Percentiles rank a stretch among this genome's conserved stretches.
Evolutionary conservation across 768 basidiomycete genomes (phyloP).

Genomic region (Mycena belliarum): DNA sequence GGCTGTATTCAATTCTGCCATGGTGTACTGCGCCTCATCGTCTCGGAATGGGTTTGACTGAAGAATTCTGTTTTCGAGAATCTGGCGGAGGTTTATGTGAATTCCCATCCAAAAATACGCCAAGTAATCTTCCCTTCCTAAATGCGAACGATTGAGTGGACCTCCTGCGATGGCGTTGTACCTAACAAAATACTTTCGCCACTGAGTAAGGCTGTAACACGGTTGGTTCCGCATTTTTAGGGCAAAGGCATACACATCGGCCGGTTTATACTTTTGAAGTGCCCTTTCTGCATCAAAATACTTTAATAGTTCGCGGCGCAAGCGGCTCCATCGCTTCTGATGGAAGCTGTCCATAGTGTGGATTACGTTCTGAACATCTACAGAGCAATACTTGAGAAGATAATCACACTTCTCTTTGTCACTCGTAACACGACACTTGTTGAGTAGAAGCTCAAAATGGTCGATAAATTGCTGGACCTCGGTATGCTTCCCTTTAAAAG

Average conservation of each 20-base stretch:
- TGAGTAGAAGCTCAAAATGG: not conserved
- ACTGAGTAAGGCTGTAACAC: not conserved
- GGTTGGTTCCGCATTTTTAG: not conserved
- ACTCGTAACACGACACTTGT: not conserved
- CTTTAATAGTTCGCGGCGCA: not conserved
- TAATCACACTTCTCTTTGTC: not conserved
- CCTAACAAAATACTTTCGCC: not conserved
- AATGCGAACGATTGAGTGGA: not conserved
- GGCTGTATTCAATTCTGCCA: not conserved
- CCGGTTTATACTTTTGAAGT: not conserved
- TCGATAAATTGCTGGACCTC: not conserved
- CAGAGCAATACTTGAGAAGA: not conserved
- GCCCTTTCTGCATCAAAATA: not conserved
- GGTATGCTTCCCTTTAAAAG: not conserved
- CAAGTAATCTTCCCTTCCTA: not conserved
- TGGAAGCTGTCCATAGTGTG: not conserved
- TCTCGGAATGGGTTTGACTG: not conserved
- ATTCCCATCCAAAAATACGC: not conserved
- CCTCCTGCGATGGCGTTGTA: not conserved
- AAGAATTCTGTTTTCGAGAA: not conserved
- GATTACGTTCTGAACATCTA: not conserved
- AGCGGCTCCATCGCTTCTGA: not conserved
- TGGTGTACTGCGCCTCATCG: not conserved
- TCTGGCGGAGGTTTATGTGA: not conserved
- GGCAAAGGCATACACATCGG: not conserved